Evolutionary conservation across 768 basidiomycete species (phyloP).

Genomic region (Lentinula guzmanii): DNA sequence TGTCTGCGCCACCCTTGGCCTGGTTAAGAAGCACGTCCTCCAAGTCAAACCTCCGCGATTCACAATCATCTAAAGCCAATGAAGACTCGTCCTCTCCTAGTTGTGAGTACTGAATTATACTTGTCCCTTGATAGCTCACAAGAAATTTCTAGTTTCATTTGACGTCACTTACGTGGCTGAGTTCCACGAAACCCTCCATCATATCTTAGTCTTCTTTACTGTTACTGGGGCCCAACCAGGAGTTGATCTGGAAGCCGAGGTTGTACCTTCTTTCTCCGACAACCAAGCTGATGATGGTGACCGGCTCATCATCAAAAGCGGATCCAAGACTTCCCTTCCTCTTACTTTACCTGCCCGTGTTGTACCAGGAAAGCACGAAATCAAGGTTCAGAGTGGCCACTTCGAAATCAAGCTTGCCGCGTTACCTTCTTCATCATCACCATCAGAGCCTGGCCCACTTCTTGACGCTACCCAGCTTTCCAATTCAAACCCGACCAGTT

Average conservation of each 20-base stretch:
- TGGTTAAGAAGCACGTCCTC: slow-evolving; percentile 35
- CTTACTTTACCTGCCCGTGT: slow-evolving; percentile 53
- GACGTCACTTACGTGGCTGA: slow-evolving; percentile 57
- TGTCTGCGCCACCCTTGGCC: slow-evolving; percentile 55
- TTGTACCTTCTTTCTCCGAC: slow-evolving; percentile 42
- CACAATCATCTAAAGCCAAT: background rate
- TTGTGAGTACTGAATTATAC: background rate
- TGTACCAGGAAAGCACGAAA: slow-evolving; percentile 53
- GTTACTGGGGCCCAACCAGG: slow-evolving; percentile 43
- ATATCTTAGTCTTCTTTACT: slow-evolving; percentile 70
- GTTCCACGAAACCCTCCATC: slow-evolving; percentile 80
- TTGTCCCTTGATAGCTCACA: background rate
- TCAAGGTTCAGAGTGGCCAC: slow-evolving; percentile 50
- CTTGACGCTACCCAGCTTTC: slow-evolving; percentile 68
- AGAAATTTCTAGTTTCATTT: slow-evolving; percentile 23
- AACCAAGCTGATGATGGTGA: slow-evolving; percentile 38
- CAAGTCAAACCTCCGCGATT: slow-evolving; percentile 5
- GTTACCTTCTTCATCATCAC: slow-evolving; percentile 17
- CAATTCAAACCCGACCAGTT: slow-evolving; percentile 49
- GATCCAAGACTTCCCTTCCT: slow-evolving; percentile 49
- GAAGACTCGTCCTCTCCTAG: background rate
- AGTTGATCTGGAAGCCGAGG: slow-evolving; percentile 59
- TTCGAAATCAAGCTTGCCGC: slow-evolving; percentile 69
- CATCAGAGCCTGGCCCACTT: slow-evolving; percentile 36
- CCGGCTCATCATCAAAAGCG: slow-evolving; percentile 57